These are phyloP conservation scores for Colletotrichum sp. DNA, from an alignment of 2,329 filamentous ascomycete species.

Conservation along the genomic window DNA sequence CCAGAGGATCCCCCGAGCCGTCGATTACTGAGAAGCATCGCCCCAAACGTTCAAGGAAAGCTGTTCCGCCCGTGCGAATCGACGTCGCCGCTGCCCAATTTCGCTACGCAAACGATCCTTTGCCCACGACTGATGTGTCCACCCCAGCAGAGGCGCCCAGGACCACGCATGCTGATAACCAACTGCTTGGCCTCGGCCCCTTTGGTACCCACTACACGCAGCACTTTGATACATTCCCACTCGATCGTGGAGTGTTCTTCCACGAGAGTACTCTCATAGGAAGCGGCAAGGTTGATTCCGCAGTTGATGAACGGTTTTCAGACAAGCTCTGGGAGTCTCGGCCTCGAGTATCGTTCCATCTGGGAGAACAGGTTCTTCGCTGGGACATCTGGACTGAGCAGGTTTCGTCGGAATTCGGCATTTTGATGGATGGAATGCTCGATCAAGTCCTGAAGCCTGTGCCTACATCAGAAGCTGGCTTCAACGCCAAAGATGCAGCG, in stretches of 20 bases:
- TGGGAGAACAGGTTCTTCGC: constrained; percentile 53
- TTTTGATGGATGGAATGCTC: constrained; percentile 63
- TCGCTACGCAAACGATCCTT: constrained; percentile 56
- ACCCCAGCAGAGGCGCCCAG: constrained; percentile 17
- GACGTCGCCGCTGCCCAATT: constrained; percentile 59
- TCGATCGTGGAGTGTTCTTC: constrained; percentile 62
- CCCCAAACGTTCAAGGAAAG: constrained; percentile 45
- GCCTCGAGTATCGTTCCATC: constrained; percentile 42
- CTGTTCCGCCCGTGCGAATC: constrained; percentile 44
- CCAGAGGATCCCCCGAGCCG: not conserved
- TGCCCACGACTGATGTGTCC: constrained; percentile 30
- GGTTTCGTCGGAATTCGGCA: constrained; percentile 65
- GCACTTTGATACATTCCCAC: constrained; percentile 67
- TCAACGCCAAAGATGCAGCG: constrained; percentile 22
- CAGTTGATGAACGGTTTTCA: constrained; percentile 33
- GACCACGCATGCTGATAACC: not conserved
- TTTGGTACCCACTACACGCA: constrained; percentile 66
- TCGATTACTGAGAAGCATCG: not conserved
- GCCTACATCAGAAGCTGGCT: not conserved
- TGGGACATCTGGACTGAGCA: constrained; percentile 64
- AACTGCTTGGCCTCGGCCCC: constrained; percentile 53
- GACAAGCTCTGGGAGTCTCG: constrained; percentile 33
- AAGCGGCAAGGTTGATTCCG: constrained; percentile 51
- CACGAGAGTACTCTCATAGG: constrained; percentile 65
- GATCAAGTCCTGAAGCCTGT: constrained; percentile 41